Conservation (phyloP, 768 basidiomycete species). For the Pleurotus giganteus region DNA sequence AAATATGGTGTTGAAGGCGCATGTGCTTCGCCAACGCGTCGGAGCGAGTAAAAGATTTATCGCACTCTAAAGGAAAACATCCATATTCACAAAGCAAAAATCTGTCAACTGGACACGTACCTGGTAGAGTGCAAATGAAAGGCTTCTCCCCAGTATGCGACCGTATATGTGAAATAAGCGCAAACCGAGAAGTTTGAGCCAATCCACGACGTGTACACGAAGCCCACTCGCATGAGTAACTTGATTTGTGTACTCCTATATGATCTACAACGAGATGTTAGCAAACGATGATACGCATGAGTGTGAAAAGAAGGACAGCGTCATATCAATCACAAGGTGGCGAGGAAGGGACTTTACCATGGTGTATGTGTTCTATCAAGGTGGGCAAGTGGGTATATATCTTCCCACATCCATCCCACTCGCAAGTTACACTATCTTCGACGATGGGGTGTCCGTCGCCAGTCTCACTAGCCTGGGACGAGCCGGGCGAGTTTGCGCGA, state of each 20-base stretch:
- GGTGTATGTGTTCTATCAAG: constrained; percentile 81
- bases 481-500: constrained; percentile 36
- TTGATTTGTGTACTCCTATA: constrained; percentile 80
- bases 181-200: constrained; percentile 85
- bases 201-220: constrained; percentile 78
- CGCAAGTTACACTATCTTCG: constrained; percentile 69
- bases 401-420: constrained; percentile 79
- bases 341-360: constrained; percentile 47
- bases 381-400: constrained; percentile 73
- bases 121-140: constrained; percentile 78
- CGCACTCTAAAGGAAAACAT: constrained; percentile 62
- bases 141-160: constrained; percentile 96
- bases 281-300: not conserved
- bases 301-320: not conserved
- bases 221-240: constrained; percentile 88
- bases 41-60: constrained; percentile 92
- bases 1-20: constrained; percentile 82
- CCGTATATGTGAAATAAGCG: constrained; percentile 86
- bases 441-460: constrained; percentile 18
- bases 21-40: constrained; percentile 93
- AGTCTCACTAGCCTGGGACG: constrained; percentile 12
- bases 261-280: constrained; percentile 49
- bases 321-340: constrained; percentile 4
- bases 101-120: constrained; percentile 37
- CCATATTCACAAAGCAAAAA: not conserved